Evolutionary conservation across 2,329 filamentous ascomycete genomes (phyloP).

Genomic region (Aureobasidium mangrovei): DNA sequence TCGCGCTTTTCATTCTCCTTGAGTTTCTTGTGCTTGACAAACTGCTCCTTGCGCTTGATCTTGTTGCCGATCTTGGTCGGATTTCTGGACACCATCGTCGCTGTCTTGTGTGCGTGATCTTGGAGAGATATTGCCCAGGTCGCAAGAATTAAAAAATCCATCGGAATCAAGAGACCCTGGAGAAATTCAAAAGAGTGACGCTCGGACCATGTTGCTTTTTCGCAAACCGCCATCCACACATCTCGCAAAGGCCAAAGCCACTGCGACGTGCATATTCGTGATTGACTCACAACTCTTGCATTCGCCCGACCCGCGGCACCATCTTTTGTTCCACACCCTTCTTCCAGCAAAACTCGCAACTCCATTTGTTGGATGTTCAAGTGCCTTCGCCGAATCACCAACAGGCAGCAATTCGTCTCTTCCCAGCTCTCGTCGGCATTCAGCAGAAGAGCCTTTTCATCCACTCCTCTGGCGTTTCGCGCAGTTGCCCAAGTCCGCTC

Average conservation of each 20-base stretch:
- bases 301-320: no score
- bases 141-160: neutral
- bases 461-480: conserved; percentile 15
- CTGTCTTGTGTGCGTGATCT: neutral
- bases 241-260: neutral
- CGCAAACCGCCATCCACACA: neutral
- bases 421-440: neutral
- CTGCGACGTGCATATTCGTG: no score
- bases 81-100: conserved; percentile 19
- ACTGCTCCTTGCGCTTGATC: conserved; percentile 64
- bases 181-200: neutral
- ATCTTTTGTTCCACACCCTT: no score
- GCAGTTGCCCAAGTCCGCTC: conserved; percentile 22
- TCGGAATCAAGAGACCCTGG: neutral
- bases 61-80: conserved; percentile 43
- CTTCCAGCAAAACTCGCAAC: no score
- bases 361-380: neutral
- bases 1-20: conserved; percentile 67
- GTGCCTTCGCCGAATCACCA: conserved; percentile 1
- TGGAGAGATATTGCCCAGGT: neutral
- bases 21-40: conserved; percentile 70
- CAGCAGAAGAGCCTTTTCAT: neutral
- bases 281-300: no score
- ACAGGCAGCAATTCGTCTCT: neutral
- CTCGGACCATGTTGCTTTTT: neutral